Percentiles rank a stretch among this genome's conserved stretches.
Conservation (phyloP, 2,329 filamentous ascomycete genomes). For the Ophiostoma fasciatum region DNA sequence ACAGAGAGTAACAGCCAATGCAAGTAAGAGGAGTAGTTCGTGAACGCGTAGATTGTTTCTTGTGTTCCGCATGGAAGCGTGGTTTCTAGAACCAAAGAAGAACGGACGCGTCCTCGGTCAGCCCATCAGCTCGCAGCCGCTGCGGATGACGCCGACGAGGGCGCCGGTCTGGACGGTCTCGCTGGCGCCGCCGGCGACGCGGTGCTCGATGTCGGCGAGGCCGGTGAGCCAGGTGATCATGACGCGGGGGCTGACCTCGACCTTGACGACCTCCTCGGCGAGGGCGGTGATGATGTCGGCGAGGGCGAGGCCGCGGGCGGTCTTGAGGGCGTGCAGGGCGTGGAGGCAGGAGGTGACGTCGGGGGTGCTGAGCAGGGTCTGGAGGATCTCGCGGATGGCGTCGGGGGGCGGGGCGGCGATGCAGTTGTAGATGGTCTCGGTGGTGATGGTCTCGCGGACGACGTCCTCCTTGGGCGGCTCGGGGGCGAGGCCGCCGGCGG, state of each 20-base stretch:
- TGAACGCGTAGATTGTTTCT: background rate
- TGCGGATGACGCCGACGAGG: constrained; percentile 74
- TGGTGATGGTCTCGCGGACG: constrained; percentile 65
- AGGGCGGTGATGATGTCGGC: constrained; percentile 87
- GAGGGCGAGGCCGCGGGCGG: constrained; percentile 69
- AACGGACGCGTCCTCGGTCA: constrained; percentile 4
- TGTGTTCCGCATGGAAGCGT: background rate
- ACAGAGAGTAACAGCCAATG: too few species aligned
- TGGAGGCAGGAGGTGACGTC: constrained; percentile 83
- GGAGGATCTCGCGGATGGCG: constrained; percentile 71
- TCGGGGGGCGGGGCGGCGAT: constrained; percentile 88
- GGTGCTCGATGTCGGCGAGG: constrained; percentile 82
- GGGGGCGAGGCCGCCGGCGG: constrained; percentile 28
- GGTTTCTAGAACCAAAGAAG: too few species aligned
- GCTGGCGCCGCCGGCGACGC: constrained; percentile 73
- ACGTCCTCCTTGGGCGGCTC: constrained; percentile 55
- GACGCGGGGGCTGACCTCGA: constrained; percentile 75
- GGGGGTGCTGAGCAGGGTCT: constrained; percentile 66
- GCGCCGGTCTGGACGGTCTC: constrained; percentile 87
- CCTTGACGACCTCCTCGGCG: constrained; percentile 63
- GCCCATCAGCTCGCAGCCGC: constrained; percentile 60
- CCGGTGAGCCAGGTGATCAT: constrained; percentile 87
- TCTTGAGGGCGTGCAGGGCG: constrained; percentile 79
- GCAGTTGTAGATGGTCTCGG: constrained; percentile 91
- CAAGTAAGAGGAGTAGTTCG: too few species aligned